Percentiles rank a stretch among this genome's conserved stretches.
Evolutionary conservation across 352 stramenopile species (phyloP).

Genomic region (Phytophthora citrophthora): DNA sequence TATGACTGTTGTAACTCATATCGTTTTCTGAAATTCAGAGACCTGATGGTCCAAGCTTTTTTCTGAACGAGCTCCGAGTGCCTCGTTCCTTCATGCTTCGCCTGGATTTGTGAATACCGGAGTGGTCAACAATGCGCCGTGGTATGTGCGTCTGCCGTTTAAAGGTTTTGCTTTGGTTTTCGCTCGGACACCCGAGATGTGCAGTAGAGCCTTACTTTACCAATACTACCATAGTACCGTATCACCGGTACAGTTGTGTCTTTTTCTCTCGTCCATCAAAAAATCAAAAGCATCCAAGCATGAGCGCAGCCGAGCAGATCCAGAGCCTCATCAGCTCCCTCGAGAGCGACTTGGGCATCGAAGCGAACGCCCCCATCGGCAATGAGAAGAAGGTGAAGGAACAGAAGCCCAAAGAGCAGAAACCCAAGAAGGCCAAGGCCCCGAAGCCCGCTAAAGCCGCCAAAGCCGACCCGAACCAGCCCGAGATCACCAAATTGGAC

Average conservation of each 20-base stretch:
- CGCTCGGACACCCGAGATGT: slow-evolving; percentile 6
- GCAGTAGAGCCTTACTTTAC: no score
- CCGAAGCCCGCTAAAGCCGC: slow-evolving; percentile 56
- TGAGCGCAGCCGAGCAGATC: slow-evolving; percentile 65
- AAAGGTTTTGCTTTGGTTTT: slow-evolving; percentile 3
- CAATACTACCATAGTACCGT: no score
- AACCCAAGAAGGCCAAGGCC: slow-evolving; percentile 51
- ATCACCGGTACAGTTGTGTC: no score
- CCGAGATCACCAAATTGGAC: slow-evolving; percentile 92
- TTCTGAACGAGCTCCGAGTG: slow-evolving; percentile 17
- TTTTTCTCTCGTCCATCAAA: slow-evolving; percentile 24
- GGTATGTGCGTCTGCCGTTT: slow-evolving; percentile 11
- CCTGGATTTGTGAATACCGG: slow-evolving; percentile 9
- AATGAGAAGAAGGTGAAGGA: slow-evolving; percentile 37
- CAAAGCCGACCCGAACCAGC: slow-evolving; percentile 57
- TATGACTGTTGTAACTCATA: background rate
- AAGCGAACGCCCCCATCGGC: slow-evolving; percentile 60
- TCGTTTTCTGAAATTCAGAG: slow-evolving; percentile 1
- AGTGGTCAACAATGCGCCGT: background rate
- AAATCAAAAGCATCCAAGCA: background rate
- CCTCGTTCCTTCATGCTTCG: slow-evolving; percentile 15
- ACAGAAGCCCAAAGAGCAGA: slow-evolving; percentile 30
- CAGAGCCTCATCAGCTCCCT: slow-evolving; percentile 70
- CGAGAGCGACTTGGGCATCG: slow-evolving; percentile 80
- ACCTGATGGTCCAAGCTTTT: slow-evolving; percentile 24